Base-by-base conservation (phyloP, 2,329 filamentous ascomycete genomes). In the Cladorrhinum sp. region DNA sequence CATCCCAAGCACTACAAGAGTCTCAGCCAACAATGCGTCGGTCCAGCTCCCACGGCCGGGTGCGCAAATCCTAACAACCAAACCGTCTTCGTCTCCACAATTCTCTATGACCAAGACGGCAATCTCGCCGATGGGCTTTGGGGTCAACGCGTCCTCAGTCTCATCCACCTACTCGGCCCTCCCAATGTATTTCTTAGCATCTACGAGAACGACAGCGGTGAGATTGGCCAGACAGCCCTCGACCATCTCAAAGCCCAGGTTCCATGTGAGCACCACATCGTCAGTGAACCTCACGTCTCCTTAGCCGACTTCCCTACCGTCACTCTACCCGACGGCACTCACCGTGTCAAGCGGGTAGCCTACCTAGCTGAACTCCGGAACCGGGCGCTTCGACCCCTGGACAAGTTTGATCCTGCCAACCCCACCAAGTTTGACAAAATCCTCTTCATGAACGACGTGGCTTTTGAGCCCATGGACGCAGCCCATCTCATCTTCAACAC, bases 301-400 rank as follows among this genome's bases (percentile, higher is more conserved):
- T 70, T 86, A 46, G 73, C 75, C n/a, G 73, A 75, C 1, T 77
- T 91, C 1, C 82, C 83, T 4, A 83, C 82, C 58, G 76, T 90
- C 51, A 82, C 77, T 1, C 76, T 90, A 36, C 86, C 87, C 1
- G 84, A 83, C 60, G 88, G 88, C 0, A 79, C 82, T 42, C 76
- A 77, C 46, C 82, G 86, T n/a, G 78, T 88, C 39, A 91, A 91
- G 72, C 82, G 90, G n/a, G 86, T 92, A 49, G 82, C 86, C 28
- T 92, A 88, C 72, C 78, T 92, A 20, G 87, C 90, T 12, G 85
- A 88, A 70, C 85, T 91, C 55, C 83, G 90, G 55, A 92, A 92
- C 71, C 82, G 84, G 51, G 89, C 88, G 0, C 73, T 92, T 23
- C 76, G 79, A 39, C 88, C 89, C 0, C 77, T 92, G 10, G 80